These are phyloP conservation scores for Pichia phayaonensis DNA, from an alignment of 805 yeast species.

Conservation along the genomic window DNA sequence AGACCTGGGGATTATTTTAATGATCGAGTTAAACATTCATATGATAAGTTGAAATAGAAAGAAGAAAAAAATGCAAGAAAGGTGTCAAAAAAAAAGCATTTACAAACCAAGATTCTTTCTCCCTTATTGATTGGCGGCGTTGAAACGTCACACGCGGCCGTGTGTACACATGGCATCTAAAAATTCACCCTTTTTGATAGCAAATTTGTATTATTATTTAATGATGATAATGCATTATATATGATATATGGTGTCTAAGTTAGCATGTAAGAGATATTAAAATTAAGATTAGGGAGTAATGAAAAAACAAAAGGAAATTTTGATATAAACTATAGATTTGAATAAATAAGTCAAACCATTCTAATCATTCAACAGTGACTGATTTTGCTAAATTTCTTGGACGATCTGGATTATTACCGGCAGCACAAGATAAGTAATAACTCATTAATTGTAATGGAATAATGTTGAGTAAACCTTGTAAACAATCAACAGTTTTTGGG, in stretches of 20 bases:
- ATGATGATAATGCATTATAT: not conserved
- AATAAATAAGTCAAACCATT: not conserved
- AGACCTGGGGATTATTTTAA: not conserved
- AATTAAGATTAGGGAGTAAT: not conserved
- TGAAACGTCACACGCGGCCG: not conserved
- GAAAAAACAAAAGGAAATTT: not conserved
- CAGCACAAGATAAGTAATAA: slow-evolving; percentile 91
- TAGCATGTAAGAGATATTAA: not conserved
- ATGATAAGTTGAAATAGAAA: not conserved
- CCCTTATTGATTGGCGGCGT: not conserved
- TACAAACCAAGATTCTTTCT: too few species aligned
- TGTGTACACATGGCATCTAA: not conserved
- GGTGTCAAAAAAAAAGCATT: too few species aligned
- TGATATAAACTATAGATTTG: not conserved
- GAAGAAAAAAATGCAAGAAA: not conserved
- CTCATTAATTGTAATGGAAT: slow-evolving; percentile 93
- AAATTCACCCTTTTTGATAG: not conserved
- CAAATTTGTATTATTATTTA: not conserved
- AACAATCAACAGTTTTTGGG: slow-evolving; percentile 93
- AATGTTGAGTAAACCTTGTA: slow-evolving; percentile 92
- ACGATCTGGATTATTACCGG: slow-evolving; percentile 96
- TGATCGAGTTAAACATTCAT: not conserved
- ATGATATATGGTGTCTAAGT: not conserved
- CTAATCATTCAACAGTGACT: slow-evolving; percentile 81
- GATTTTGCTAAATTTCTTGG: slow-evolving; percentile 98